Base-by-base conservation (phyloP, 257 asterid species). In the Nicotiana paniculata region DNA sequence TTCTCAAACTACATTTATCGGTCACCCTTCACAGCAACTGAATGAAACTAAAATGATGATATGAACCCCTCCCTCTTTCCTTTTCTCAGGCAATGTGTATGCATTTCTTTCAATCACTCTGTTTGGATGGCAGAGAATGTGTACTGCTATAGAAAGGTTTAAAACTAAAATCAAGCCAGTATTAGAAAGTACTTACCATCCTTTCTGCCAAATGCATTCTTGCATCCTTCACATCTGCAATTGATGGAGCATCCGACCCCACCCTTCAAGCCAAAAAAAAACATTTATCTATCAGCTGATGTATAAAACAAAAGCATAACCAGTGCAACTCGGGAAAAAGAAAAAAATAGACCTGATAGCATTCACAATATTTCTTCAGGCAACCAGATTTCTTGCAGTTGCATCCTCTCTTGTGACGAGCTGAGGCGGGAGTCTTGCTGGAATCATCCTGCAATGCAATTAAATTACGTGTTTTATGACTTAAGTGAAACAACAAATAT, bases 391-490 rank as follows among this genome's bases (percentile, higher is more conserved):
- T 96, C 69, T 94, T 96, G 95, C 99, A 96, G 91, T 96, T 96
- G 91, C 99, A 96, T 85, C 99, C 99, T 89, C 99, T 83, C 85
- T 96, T 96, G 84, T 96, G 99, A 66, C 99, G 95, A 66, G 99
- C 98, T 66, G 99, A 96, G 85, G 97, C 98, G 58, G 99, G 99
- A 46, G 99, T 96, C 84, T 92, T 91, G 88, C 90, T 93, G 68
- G 92, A 89, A 86, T 93, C 96, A 11, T 91, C 96, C 97, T 93
- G 88, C 84, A 84, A 80, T 9, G 54, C 77, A 66, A 16, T 59
- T 35, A 30, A 58, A 39, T 59, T 2, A 39, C 39, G 37, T 6
- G 24, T 18, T 48, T 24, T 18, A 80, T 48, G 10, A 55, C 26
- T 57, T 24, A 26, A 46, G 24, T 0, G 30, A 64, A 43, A 80